Conservation (phyloP, 345 rosid species). For the Erysimum cheiranthoides region DNA sequence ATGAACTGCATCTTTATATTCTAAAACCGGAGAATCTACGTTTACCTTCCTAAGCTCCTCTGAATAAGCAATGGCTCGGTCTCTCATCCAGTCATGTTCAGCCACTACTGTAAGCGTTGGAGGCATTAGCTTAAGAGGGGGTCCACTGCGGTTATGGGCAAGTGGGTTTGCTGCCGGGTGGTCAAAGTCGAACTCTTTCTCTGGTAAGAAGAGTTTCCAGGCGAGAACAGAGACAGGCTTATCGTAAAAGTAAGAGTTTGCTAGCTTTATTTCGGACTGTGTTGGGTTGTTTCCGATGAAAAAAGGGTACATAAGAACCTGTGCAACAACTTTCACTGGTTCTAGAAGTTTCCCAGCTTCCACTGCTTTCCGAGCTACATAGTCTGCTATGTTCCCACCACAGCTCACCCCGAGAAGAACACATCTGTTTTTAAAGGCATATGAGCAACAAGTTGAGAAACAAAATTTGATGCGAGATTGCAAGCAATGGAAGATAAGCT, state of each 20-base stretch:
- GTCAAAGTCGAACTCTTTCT: slow-evolving; percentile 76
- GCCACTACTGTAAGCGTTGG: slow-evolving; percentile 94
- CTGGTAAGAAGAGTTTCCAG: slow-evolving; percentile 85
- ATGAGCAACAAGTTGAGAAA: slow-evolving; percentile 18
- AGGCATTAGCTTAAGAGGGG: slow-evolving; percentile 87
- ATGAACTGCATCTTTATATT: slow-evolving; percentile 94
- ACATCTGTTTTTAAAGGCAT: slow-evolving; percentile 59
- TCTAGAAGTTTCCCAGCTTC: slow-evolving; percentile 80
- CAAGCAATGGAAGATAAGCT: slow-evolving; percentile 23
- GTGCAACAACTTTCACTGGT: slow-evolving; percentile 92
- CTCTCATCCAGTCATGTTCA: slow-evolving; percentile 98
- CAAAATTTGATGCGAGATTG: neutral
- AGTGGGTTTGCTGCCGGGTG: slow-evolving; percentile 94
- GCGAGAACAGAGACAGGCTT: slow-evolving; percentile 74
- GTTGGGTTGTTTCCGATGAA: slow-evolving; percentile 84
- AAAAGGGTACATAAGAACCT: slow-evolving; percentile 90
- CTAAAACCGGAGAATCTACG: slow-evolving; percentile 87
- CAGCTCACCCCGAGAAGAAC: slow-evolving; percentile 86
- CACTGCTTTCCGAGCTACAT: slow-evolving; percentile 82
- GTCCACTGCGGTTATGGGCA: slow-evolving; percentile 62
- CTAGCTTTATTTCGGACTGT: slow-evolving; percentile 73
- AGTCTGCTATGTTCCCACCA: slow-evolving; percentile 90
- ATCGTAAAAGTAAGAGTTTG: slow-evolving; percentile 85
- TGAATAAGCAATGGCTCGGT: slow-evolving; percentile 86
- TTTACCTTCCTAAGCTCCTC: slow-evolving; percentile 91